These are phyloP conservation scores for Penicillium pancosmium DNA, from an alignment of 495 filamentous ascomycete species.

Conservation along the genomic window DNA sequence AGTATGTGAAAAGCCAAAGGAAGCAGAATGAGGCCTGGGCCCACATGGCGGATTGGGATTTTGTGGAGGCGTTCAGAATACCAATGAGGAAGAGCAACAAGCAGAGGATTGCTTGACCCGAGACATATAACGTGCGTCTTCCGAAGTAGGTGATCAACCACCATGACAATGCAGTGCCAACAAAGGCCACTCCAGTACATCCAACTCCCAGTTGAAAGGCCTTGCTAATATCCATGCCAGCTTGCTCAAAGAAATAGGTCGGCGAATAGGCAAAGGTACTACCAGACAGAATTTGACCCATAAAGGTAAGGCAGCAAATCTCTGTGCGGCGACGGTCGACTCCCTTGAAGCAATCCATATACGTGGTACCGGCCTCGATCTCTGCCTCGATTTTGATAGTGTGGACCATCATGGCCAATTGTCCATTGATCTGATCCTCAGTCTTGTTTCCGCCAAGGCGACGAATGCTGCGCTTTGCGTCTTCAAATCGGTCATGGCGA, in stretches of 20 bases:
- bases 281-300: constrained; percentile 73
- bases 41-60: constrained; percentile 39
- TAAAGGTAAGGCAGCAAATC: constrained; percentile 69
- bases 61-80: constrained; percentile 59
- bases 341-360: constrained; percentile 72
- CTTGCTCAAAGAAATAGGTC: constrained; percentile 72
- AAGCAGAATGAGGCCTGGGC: constrained; percentile 58
- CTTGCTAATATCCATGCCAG: constrained; percentile 56
- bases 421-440: constrained; percentile 38
- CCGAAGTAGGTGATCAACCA: constrained; percentile 53
- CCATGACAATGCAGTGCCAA: constrained; percentile 58
- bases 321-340: constrained; percentile 70
- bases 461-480: constrained; percentile 44
- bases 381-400: constrained; percentile 63
- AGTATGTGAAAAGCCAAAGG: constrained; percentile 68
- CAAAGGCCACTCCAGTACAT: constrained; percentile 63
- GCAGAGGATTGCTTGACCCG: constrained; percentile 59
- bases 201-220: constrained; percentile 56
- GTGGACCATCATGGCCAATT: constrained; percentile 61
- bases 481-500: constrained; percentile 55
- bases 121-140: constrained; percentile 69
- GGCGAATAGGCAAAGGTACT: constrained; percentile 72
- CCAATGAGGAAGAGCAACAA: constrained; percentile 65
- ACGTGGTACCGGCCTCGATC: constrained; percentile 59
- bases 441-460: constrained; percentile 55